Evolutionary conservation across 305 asterid genomes (phyloP).

Genomic region (Solanum hybrid): DNA sequence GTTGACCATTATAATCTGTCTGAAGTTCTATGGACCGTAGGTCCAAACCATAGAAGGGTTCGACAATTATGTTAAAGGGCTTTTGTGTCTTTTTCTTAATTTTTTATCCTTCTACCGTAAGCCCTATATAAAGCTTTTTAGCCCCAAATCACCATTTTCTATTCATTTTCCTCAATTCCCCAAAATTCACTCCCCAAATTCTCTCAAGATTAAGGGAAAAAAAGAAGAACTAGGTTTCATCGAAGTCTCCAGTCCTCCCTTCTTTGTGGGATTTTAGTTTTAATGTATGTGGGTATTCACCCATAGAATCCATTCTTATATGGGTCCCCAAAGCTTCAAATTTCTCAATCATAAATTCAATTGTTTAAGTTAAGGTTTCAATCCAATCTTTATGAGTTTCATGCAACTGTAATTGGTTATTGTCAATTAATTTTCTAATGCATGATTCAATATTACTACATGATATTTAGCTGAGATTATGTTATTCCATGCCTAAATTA

Average conservation of each 20-base stretch:
- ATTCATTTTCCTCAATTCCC: neutral
- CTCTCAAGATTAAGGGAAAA: neutral
- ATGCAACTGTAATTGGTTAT: neutral
- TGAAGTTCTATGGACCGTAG: neutral
- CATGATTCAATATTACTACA: neutral
- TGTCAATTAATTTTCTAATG: neutral
- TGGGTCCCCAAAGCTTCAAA: neutral
- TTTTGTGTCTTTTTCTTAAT: neutral
- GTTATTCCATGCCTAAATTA: neutral
- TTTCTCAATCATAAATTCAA: neutral
- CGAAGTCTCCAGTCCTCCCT: neutral
- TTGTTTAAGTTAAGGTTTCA: neutral
- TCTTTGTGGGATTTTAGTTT: neutral
- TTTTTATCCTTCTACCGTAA: too few relatives aligned
- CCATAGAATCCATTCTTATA: neutral
- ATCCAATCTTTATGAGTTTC: neutral
- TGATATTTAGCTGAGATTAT: neutral
- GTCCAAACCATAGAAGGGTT: neutral
- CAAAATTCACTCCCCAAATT: neutral
- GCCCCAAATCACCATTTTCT: neutral
- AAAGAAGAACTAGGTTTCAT: neutral
- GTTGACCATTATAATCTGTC: neutral
- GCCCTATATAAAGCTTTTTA: neutral
- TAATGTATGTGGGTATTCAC: neutral
- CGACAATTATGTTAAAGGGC: neutral